Conservation (phyloP, 257 asterid species). For the Coffea eugenioides region DNA sequence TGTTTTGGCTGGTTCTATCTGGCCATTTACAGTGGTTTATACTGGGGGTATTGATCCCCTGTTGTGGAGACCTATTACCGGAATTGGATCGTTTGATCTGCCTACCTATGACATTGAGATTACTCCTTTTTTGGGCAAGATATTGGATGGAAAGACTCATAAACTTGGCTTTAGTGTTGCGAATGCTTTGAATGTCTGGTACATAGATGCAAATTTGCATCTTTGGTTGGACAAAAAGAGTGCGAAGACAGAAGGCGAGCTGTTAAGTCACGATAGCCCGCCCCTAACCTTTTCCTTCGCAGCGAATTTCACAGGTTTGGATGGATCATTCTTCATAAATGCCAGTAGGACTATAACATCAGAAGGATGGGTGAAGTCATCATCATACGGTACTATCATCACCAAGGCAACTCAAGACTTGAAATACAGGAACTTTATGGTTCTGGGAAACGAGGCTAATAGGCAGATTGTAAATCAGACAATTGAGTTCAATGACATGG, state of each 20-base stretch:
- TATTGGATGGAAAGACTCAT: constrained; percentile 63
- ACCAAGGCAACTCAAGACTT: constrained; percentile 44
- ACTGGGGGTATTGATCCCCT: constrained; percentile 83
- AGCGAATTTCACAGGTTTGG: constrained; percentile 53
- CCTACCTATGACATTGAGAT: constrained; percentile 73
- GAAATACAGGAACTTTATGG: constrained; percentile 48
- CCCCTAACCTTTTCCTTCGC: constrained; percentile 30
- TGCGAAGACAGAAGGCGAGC: constrained; percentile 43
- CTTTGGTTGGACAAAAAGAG: constrained; percentile 65
- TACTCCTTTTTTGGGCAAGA: constrained; percentile 52
- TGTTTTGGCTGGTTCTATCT: constrained; percentile 50
- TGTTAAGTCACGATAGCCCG: constrained; percentile 23
- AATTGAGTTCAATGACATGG: constrained; percentile 42
- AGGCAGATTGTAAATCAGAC: constrained; percentile 57
- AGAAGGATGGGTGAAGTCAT: constrained; percentile 59
- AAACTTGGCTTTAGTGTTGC: constrained; percentile 50
- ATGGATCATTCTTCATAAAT: constrained; percentile 51
- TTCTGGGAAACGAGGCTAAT: constrained; percentile 54
- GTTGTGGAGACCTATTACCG: constrained; percentile 73
- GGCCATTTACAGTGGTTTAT: constrained; percentile 78
- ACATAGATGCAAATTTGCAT: constrained; percentile 76
- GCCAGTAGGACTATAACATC: constrained; percentile 46
- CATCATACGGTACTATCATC: constrained; percentile 52
- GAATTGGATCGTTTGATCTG: constrained; percentile 72
- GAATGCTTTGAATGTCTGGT: constrained; percentile 76